Percentiles rank a stretch among this genome's conserved stretches.
Conservation (phyloP, 495 filamentous ascomycete genomes). For the Aspergillus ostianus region DNA sequence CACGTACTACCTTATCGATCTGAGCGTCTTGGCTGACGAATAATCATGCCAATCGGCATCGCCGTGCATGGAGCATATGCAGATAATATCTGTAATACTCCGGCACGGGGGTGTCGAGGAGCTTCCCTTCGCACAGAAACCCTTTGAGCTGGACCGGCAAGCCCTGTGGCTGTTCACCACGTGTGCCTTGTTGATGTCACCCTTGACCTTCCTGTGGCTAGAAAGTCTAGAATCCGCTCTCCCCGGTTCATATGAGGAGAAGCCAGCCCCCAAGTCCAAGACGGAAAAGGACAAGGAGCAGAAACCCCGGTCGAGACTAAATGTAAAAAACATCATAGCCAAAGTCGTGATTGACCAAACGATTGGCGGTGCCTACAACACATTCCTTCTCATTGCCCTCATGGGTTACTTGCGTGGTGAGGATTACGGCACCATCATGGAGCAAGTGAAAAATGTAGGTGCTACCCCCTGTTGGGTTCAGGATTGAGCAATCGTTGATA, state of each 20-base stretch:
- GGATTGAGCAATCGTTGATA: conserved; percentile 2
- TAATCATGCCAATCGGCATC: conserved; percentile 5
- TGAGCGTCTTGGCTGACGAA: conserved; percentile 5
- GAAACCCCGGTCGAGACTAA: conserved; percentile 41
- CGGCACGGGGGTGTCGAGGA: conserved; percentile 3
- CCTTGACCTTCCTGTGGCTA: conserved; percentile 81
- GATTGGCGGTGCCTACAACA: conserved; percentile 71
- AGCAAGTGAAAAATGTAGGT: conserved; percentile 35
- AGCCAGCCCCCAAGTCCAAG: conserved; percentile 3
- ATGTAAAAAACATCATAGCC: conserved; percentile 64
- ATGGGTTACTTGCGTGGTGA: conserved; percentile 48
- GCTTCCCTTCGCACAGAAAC: conserved; percentile 16
- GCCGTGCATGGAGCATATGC: conserved; percentile 9
- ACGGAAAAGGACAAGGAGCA: conserved; percentile 22
- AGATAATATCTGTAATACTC: not conserved
- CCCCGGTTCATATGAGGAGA: conserved; percentile 36
- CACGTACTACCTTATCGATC: not conserved
- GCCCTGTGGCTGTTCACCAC: conserved; percentile 71
- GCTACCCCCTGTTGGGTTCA: conserved; percentile 7
- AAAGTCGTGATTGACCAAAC: conserved; percentile 81
- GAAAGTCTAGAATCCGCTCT: conserved; percentile 49
- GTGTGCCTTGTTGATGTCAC: conserved; percentile 65
- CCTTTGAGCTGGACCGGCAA: conserved; percentile 50
- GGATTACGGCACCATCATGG: conserved; percentile 22
- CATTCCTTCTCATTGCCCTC: conserved; percentile 60